Base-by-base conservation (phyloP, 352 stramenopile species). In the Pilasporangium apinafurcum region DNA sequence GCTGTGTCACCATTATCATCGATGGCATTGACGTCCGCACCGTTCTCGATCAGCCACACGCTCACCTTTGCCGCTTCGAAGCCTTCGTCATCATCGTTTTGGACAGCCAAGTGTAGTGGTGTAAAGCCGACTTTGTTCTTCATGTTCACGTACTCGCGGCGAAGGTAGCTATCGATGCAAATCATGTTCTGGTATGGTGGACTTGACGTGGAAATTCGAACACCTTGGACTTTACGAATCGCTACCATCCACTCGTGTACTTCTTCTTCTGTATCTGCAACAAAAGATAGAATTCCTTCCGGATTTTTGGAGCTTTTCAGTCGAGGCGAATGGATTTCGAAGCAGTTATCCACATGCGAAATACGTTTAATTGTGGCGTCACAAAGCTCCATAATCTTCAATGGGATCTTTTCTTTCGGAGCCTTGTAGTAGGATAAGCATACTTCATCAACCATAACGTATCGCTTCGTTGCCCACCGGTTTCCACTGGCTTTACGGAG, bases 11-110 rank as follows among this genome's bases (percentile, higher is more conserved):
- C 85, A 42, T 88, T 86, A 18, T 68, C 64, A 42, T 94, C 85
- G 17, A 70, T 51, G 0, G 83, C 77, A 37, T 94, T 92, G 35
- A 65, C 49, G 24, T 95, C 80, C 16, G 68, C 77, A 22, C 83
- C 85, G 25, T 92, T 91, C 53, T 94, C 83, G 52, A 92, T 86
- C 8, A 94, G 73, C 83, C 83, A 94, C 16, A 94, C 77, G 27
- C 68, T 73, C 7, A 89, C 77, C 61, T 94, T 94, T 10, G 78
- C 80, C 8, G 83, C 83, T 39, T 92, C 83, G 31, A 94, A 92
- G n/a, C 83, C 83, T 60, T 94, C 83, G 35, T 94, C 82, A 44
- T 94, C 83, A 26, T 91, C 76, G 50, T 94, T 94, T 55, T 94
- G 83, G 9, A 94, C 77, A 3, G 68, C 68, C 14, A 92, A 51